Percentiles rank a stretch among this genome's conserved stretches.
Evolutionary conservation across 805 yeast species (phyloP).

Genomic region (Wickerhamomyces bisporus): DNA sequence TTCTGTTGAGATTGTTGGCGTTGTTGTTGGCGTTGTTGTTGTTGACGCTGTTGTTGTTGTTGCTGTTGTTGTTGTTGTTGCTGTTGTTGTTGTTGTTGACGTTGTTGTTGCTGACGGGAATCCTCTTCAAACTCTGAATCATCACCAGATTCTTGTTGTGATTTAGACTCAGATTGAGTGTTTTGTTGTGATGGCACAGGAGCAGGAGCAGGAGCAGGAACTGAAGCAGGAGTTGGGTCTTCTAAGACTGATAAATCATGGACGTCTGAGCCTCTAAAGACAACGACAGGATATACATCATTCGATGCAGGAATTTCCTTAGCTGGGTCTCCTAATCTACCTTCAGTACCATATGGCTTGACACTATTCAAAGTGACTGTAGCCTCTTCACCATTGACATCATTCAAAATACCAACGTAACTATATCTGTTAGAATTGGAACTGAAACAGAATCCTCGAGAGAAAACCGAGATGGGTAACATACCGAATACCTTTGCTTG

Average conservation of each 20-base stretch:
- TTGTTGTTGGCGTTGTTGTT: constrained; percentile 4
- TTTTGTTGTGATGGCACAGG: constrained; percentile 5
- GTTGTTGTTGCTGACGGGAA: constrained; percentile 11
- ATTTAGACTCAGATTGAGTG: no score
- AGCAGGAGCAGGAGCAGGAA: constrained; percentile 14
- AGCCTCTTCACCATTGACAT: constrained; percentile 84
- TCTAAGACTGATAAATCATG: constrained; percentile 85
- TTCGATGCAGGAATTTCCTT: constrained; percentile 68
- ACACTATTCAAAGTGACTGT: constrained; percentile 82
- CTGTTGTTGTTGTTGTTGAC: constrained; percentile 12
- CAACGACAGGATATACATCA: constrained; percentile 68
- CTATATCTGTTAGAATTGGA: constrained; percentile 40
- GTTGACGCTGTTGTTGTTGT: constrained; percentile 4
- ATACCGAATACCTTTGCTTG: constrained; percentile 65
- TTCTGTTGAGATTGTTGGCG: constrained; percentile 3
- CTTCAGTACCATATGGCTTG: constrained; percentile 87
- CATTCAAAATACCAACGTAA: constrained; percentile 84
- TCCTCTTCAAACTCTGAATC: no score
- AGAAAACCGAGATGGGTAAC: constrained; percentile 23
- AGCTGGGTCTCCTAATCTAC: constrained; percentile 65
- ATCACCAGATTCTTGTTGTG: no score
- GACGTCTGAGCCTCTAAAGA: constrained; percentile 88
- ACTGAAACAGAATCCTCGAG: no score
- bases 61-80: constrained; percentile 4
- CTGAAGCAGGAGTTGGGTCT: constrained; percentile 35